Base-by-base conservation (phyloP, 148 eudicot genomes). In the Camellia lanceoleosa region DNA sequence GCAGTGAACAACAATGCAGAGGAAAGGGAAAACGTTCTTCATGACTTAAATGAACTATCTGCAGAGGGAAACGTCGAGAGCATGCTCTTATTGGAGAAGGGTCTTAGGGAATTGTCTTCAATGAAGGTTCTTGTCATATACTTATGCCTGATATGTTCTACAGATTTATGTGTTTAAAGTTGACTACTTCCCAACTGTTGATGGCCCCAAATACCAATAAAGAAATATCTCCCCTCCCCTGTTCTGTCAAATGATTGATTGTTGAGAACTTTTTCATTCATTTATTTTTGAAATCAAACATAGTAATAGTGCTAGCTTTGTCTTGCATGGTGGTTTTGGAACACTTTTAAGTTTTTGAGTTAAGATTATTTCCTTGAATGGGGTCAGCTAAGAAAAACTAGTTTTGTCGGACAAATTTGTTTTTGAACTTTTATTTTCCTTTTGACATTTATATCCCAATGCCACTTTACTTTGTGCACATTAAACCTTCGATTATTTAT, bases 51-150 rank as follows among this genome's bases (percentile, higher is more conserved):
- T 80, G 90, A 86, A 59, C 78, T 88, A 64, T 83, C 91, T 51
- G 90, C 85, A 64, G 96, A 90, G 64, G 87, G 88, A 61, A 92
- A 83, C 41, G 86, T 92, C 66, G 99, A 96, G 81, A 93, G 89
- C 88, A 93, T 96, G 99, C 98, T 96, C 76, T 60, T 89, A 59
- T 97, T 93, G 64, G 99, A 96, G 75, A 92, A 87, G 90, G 94
- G 95, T 83, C 91, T 96, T 44, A 80, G 93, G 81, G 99, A 96
- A 87, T 80, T 96, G 77, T 86, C 91, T 61, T 82, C 81, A 73
- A 89, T 96, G 14, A 96, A 93, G 97, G 98, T 93, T 77, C 61
- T 20, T 78, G 51, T 69, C 70, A 79, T 76, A 8, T 79, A 62
- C 65, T 54, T 54, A 47, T 54, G 63, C 43, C 56, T 70, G 13